Evolutionary conservation across 2,329 filamentous ascomycete species (phyloP).

Genomic region (Tetracladium maxilliforme): DNA sequence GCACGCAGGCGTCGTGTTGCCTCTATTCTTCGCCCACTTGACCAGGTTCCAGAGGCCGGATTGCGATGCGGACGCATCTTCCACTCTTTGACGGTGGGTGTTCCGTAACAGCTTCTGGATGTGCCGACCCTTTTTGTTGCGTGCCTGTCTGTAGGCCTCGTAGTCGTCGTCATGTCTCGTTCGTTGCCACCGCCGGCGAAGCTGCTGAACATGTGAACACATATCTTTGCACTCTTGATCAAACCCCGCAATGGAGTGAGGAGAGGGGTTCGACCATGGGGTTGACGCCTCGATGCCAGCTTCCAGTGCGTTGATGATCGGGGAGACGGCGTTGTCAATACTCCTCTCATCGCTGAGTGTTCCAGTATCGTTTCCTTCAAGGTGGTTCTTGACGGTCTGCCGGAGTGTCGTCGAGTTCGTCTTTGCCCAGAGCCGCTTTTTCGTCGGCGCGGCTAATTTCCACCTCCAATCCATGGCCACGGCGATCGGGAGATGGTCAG

Average conservation of each 20-base stretch:
- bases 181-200: no score
- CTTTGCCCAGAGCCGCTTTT: constrained; percentile 4
- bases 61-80: no score
- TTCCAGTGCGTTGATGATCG: constrained; percentile 9
- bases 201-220: no score
- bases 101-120: constrained; percentile 3
- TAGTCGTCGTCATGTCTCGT: neutral
- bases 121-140: neutral
- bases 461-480: constrained; percentile 7
- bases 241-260: no score
- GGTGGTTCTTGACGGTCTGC: constrained; percentile 4
- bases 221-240: no score
- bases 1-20: no score
- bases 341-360: constrained; percentile 5
- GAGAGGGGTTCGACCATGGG: no score
- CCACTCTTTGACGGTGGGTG: constrained; percentile 4
- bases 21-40: constrained; percentile 5
- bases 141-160: constrained; percentile 1
- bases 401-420: constrained; percentile 6
- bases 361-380: constrained; percentile 1
- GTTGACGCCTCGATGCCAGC: no score
- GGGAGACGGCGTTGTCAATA: constrained; percentile 6
- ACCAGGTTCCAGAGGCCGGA: constrained; percentile 4
- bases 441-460: constrained; percentile 4
- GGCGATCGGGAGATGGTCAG: constrained; percentile 9